Evolutionary conservation across 1,284 basidiomycete species (phyloP).

Genomic region (Rhodotorula sp.): DNA sequence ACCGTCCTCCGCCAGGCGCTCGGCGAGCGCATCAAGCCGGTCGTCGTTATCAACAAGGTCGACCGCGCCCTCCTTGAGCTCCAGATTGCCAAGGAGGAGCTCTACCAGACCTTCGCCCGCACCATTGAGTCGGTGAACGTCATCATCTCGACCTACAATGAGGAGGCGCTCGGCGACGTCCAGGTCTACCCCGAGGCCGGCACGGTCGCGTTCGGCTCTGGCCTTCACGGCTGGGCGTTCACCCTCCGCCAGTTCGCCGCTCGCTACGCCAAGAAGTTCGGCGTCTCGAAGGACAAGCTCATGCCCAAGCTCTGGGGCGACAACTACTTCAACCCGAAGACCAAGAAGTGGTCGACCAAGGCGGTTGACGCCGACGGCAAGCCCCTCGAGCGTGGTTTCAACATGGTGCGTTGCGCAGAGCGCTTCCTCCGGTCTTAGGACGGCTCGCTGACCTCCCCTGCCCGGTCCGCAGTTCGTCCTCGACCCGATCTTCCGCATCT

Average conservation of each 20-base stretch:
- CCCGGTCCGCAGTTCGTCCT: slow-evolving; percentile 93
- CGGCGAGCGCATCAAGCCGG: slow-evolving; percentile 98
- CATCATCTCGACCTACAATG: slow-evolving; percentile 97
- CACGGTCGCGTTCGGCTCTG: slow-evolving; percentile 98
- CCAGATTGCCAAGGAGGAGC: slow-evolving; percentile 94
- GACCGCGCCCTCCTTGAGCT: slow-evolving; percentile 99
- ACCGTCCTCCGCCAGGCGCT: slow-evolving; percentile 98
- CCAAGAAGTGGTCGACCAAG: slow-evolving; percentile 95
- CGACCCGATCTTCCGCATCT: slow-evolving; percentile 98
- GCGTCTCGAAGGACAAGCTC: slow-evolving; percentile 76
- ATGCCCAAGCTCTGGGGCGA: slow-evolving; percentile 99
- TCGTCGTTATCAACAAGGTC: slow-evolving; percentile 99
- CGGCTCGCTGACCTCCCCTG: neutral
- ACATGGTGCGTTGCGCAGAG: slow-evolving; percentile 47
- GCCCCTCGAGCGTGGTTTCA: slow-evolving; percentile 64
- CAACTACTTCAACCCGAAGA: slow-evolving; percentile 98
- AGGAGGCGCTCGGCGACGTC: slow-evolving; percentile 91
- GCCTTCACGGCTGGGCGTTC: slow-evolving; percentile 99
- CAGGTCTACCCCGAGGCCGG: slow-evolving; percentile 99
- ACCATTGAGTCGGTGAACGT: slow-evolving; percentile 97
- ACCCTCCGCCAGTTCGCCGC: slow-evolving; percentile 95
- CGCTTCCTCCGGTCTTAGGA: neutral
- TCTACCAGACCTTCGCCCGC: slow-evolving; percentile 97
- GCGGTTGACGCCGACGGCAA: slow-evolving; percentile 78
- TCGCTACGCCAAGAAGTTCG: slow-evolving; percentile 98